Conservation (phyloP, 23 red algal species). For the Cyanidium caldarium region DNA sequence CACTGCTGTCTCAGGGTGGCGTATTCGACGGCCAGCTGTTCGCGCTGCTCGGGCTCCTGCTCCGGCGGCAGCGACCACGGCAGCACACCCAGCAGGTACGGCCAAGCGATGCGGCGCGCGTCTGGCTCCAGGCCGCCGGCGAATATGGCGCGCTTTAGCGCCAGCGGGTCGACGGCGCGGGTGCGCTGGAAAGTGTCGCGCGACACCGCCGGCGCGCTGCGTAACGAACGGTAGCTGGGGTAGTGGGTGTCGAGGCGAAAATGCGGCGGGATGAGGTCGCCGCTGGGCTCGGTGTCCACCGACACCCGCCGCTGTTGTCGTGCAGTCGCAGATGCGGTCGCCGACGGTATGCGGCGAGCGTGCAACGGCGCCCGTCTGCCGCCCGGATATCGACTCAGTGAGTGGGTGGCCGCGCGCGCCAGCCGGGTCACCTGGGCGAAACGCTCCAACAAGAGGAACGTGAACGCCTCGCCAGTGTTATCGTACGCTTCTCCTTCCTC, state of each 20-base stretch:
- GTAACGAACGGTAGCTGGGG: background rate
- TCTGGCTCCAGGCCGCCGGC: conserved; percentile 50
- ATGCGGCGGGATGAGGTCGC: background rate
- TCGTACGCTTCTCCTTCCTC: too few species aligned
- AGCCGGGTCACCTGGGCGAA: background rate
- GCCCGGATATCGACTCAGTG: too few species aligned
- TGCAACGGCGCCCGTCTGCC: background rate
- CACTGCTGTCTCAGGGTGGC: conserved; percentile 17
- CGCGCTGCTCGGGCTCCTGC: conserved; percentile 14
- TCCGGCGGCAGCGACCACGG: conserved; percentile 23
- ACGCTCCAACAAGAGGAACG: background rate
- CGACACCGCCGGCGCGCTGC: background rate
- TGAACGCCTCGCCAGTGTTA: background rate
- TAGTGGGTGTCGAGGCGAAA: background rate
- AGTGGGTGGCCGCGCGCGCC: background rate
- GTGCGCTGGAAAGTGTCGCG: background rate
- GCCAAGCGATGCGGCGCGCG: conserved; percentile 36
- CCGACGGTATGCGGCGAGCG: background rate
- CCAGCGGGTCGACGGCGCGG: conserved; percentile 25
- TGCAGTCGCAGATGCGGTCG: too few species aligned
- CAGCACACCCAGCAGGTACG: conserved; percentile 49
- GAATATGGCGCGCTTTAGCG: conserved; percentile 42
- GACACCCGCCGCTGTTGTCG: too few species aligned
- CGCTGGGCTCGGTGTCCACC: background rate
- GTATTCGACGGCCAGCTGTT: conserved; percentile 20